A percentile compares a stretch with the other conserved stretches of the same genome.
phyloP scores from a whole-genome alignment of 2,329 filamentous ascomycete species.

The Anthostomella pinea region DNA sequence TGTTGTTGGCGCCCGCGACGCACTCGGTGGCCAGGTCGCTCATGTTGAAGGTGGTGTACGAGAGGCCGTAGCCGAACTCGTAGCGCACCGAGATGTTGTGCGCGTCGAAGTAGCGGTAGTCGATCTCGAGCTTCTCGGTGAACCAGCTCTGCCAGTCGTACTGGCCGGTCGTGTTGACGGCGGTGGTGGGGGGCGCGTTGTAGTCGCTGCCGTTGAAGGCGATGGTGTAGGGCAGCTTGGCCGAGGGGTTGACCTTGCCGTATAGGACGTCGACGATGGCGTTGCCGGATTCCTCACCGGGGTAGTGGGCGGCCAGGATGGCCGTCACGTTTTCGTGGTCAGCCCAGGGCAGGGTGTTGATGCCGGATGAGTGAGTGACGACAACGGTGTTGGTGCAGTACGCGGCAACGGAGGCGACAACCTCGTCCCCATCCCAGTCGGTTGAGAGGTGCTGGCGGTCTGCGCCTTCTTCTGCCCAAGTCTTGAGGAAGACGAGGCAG shows the following conservation, averaged over 20 bases:
- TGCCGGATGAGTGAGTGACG: conserved; percentile 59
- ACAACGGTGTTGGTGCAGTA: conserved; percentile 51
- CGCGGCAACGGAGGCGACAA: conserved; percentile 48
- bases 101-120: conserved; percentile 65
- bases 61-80: conserved; percentile 63
- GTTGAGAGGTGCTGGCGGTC: conserved; percentile 54
- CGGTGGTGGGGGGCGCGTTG: conserved; percentile 39
- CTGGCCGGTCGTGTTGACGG: conserved; percentile 34
- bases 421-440: conserved; percentile 60
- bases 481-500: conserved; percentile 64
- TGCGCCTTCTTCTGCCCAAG: conserved; percentile 64
- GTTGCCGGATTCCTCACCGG: conserved; percentile 61
- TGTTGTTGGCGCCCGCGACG: conserved; percentile 19
- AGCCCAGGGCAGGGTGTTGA: conserved; percentile 52
- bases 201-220: conserved; percentile 52
- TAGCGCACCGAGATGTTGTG: conserved; percentile 57
- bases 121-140: conserved; percentile 63
- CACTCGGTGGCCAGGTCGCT: conserved; percentile 41
- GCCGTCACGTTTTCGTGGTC: conserved; percentile 60
- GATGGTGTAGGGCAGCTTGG: conserved; percentile 66
- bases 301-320: conserved; percentile 57
- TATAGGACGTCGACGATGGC: conserved; percentile 61
- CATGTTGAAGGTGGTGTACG: conserved; percentile 49
- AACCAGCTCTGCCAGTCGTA: conserved; percentile 49
- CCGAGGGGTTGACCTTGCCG: conserved; percentile 57